A percentile compares a stretch with the other conserved stretches of the same genome.
phyloP scores from a whole-genome alignment of 225 moss, liverwort and hornwort species.

The Polytrichum formosum region DNA sequence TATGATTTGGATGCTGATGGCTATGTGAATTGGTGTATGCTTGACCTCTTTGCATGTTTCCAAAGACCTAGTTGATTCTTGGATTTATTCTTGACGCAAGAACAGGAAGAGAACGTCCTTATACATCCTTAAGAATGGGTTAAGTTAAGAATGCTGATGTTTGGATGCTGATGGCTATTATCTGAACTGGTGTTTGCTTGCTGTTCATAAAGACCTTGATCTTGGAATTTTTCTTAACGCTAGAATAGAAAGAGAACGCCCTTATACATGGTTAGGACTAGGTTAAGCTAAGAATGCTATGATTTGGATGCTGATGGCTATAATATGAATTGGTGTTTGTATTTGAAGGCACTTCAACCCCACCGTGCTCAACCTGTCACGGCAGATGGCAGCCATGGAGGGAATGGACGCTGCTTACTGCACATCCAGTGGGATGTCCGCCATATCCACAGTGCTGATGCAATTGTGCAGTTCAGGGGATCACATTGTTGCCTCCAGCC shows the following conservation, averaged over 20 bases:
- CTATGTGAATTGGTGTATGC: background rate
- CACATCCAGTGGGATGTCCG: constrained; percentile 73
- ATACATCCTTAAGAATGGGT: background rate
- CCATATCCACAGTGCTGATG: constrained; percentile 52
- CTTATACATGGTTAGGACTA: background rate
- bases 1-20: background rate
- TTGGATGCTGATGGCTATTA: background rate
- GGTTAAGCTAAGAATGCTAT: background rate
- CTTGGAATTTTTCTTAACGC: background rate
- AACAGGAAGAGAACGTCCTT: no score
- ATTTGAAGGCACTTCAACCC: constrained; percentile 62
- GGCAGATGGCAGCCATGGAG: constrained; percentile 74
- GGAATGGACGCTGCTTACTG: constrained; percentile 65
- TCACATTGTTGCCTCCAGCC: constrained; percentile 60
- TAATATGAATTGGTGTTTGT: background rate
- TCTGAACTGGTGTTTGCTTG: background rate
- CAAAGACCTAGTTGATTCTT: background rate
- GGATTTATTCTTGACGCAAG: background rate
- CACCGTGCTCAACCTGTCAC: constrained; percentile 57
- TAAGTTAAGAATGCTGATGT: background rate
- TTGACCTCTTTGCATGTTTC: background rate
- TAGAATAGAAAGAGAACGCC: no score
- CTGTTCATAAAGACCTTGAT: background rate
- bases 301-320: background rate
- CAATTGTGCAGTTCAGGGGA: constrained; percentile 67